A percentile compares a stretch with the other conserved stretches of the same genome.
These are phyloP conservation scores for Panicum hallii DNA, from an alignment of 202 grass and related monocot genomes.

Conservation along the genomic window DNA sequence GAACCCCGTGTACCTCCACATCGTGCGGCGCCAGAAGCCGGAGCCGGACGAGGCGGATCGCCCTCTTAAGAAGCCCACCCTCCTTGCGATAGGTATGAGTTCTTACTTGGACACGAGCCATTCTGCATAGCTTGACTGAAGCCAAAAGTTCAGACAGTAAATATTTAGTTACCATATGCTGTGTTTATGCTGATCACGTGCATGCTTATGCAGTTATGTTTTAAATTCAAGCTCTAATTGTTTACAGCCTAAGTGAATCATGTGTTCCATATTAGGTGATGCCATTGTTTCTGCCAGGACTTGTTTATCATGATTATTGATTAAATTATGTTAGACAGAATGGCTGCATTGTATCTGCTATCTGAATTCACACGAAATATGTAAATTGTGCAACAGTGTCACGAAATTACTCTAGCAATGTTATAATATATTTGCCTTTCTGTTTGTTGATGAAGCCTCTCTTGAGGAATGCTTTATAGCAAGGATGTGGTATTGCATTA, in stretches of 20 bases:
- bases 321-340: neutral
- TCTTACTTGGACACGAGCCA: neutral
- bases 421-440: neutral
- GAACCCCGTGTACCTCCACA: slow-evolving; percentile 92
- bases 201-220: neutral
- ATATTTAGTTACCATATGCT: neutral
- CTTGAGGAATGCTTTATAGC: neutral
- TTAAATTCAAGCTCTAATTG: neutral
- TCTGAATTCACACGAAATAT: neutral
- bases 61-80: slow-evolving; percentile 88
- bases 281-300: neutral
- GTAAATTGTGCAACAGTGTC: neutral
- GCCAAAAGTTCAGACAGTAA: neutral
- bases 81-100: slow-evolving; percentile 88
- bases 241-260: neutral
- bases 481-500: neutral
- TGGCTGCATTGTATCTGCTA: neutral
- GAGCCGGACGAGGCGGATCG: slow-evolving; percentile 76
- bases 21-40: slow-evolving; percentile 72
- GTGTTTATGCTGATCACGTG: neutral
- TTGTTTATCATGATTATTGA: neutral
- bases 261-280: neutral
- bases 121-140: neutral
- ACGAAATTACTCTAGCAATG: neutral
- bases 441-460: neutral